Evolutionary conservation across 148 eudicot species (phyloP).

Genomic region (Nepenthes mirabilis): DNA sequence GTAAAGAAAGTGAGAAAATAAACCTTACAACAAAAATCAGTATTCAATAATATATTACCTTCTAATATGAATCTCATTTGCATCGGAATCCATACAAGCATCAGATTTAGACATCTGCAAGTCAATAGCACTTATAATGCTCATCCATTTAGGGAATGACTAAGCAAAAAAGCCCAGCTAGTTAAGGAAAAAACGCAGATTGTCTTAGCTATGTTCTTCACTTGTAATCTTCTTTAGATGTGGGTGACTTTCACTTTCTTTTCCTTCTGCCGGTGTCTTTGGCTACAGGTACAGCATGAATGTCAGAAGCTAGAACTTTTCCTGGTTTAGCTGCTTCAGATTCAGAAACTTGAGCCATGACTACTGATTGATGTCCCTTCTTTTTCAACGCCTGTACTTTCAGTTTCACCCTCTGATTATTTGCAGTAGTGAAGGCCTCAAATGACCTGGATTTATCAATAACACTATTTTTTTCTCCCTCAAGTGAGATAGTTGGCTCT

Average conservation of each 20-base stretch:
- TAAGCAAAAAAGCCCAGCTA: background rate
- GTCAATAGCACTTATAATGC: conserved; percentile 6
- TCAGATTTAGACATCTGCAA: conserved; percentile 41
- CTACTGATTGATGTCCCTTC: conserved; percentile 20
- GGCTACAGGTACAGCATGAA: conserved; percentile 23
- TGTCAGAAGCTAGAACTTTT: conserved; percentile 12
- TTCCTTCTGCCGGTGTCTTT: conserved; percentile 25
- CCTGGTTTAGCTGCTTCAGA: conserved; percentile 36
- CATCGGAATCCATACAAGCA: conserved; percentile 21
- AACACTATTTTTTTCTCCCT: conserved; percentile 38
- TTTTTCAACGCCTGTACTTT: conserved; percentile 31
- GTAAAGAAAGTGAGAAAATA: too few relatives aligned
- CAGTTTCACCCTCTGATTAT: conserved; percentile 19
- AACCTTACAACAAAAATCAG: too few relatives aligned
- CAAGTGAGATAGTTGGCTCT: conserved; percentile 36
- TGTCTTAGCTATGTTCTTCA: background rate
- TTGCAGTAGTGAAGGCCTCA: conserved; percentile 17
- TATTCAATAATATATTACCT: conserved; percentile 23
- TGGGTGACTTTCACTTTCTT: conserved; percentile 43
- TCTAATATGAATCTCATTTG: conserved; percentile 34
- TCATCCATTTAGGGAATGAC: conserved; percentile 1
- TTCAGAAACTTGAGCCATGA: conserved; percentile 23
- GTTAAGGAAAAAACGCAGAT: background rate
- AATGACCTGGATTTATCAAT: conserved; percentile 22
- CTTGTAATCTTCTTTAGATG: conserved; percentile 37